Base-by-base conservation (phyloP, 441 rosid genomes). In the Theobroma grandiflorum region DNA sequence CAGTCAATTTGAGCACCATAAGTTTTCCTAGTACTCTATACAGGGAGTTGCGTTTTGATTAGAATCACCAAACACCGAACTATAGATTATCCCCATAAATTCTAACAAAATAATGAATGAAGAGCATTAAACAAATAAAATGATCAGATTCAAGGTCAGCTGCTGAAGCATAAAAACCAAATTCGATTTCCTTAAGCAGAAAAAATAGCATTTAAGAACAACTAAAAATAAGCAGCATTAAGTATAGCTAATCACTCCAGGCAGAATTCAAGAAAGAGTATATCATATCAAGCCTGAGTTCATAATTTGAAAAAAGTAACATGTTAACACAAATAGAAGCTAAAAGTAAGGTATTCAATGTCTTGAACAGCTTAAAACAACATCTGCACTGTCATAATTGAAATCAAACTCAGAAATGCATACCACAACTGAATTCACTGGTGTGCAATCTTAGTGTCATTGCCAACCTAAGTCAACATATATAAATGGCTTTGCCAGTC, bases 101-200 rank as follows among this genome's bases (percentile, higher is more conserved):
- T 14, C 58, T 47, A 47, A 69, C 38, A 14, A 69, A 69, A 69
- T 20, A 42, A 42, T 42, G 69, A 11, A 40, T 74, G 66, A 74
- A 58, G 53, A 73, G 52, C 52, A 38, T 4, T 40, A 57, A 73
- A 38, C 38, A 57, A 57, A 20, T 73, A 20, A 57, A 6, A 20
- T 73, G 14, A 58, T 58, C 66, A 74, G 66, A 57, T 57, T 57
- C 66, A 74, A 57, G 52, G 40, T 18, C 66, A 40, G 50, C 15
- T 3, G 12, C 53, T 58, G 66, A 74, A 58, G 58, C 66, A 74
- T 14, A 73, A 55, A 47, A 43, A 20, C 11, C 14, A 37, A 55
- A 73, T 38, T 55, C 50, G 49, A 55, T 55, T 40, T 37, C 57
- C 64, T 38, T 38, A 9, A 73, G 65, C 64, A 73, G 64, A n/a